These are phyloP conservation scores for Silene conica DNA, from an alignment of 148 eudicot species.

Conservation along the genomic window DNA sequence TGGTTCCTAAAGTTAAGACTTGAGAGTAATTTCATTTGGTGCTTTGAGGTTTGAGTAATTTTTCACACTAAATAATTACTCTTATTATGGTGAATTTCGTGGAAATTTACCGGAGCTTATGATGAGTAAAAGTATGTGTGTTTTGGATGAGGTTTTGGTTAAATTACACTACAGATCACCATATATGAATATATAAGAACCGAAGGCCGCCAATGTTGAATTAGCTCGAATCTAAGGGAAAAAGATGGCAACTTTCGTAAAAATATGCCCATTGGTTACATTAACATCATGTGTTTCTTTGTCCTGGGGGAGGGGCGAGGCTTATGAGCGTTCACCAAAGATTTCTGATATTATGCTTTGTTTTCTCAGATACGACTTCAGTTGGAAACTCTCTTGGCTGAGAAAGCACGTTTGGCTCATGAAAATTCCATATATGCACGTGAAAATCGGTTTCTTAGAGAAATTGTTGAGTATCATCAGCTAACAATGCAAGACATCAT, in stretches of 20 bases:
- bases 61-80: no score
- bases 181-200: neutral
- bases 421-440: slow-evolving; percentile 83
- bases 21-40: no score
- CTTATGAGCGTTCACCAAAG: neutral
- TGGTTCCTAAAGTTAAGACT: no score
- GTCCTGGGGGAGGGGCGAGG: neutral
- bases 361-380: slow-evolving; percentile 75
- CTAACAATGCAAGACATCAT: slow-evolving; percentile 93
- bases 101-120: no score
- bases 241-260: no score
- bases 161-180: neutral
- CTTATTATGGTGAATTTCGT: no score
- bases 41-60: no score
- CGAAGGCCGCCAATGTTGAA: neutral
- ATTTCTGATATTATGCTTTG: slow-evolving; percentile 8
- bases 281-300: neutral
- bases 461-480: slow-evolving; percentile 92
- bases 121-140: neutral
- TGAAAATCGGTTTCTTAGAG: slow-evolving; percentile 87
- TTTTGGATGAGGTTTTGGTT: neutral
- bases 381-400: slow-evolving; percentile 85
- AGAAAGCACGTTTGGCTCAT: slow-evolving; percentile 86
- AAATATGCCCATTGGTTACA: neutral
- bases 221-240: neutral